These are phyloP conservation scores for Trypanosoma boissoni DNA, from an alignment of 208 protist species.

Conservation along the genomic window DNA sequence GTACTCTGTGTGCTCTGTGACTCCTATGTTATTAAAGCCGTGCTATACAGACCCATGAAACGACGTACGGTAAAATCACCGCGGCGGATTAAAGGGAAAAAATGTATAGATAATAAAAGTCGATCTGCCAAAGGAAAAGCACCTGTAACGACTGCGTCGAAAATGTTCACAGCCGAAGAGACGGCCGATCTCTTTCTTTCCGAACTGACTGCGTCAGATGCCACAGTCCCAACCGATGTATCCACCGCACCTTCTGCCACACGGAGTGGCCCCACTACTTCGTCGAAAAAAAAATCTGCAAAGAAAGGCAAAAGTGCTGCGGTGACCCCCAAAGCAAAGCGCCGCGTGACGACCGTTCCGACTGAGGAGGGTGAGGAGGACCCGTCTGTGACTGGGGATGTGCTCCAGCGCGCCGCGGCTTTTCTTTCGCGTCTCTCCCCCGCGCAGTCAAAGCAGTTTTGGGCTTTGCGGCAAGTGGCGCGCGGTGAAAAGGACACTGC, in stretches of 20 bases:
- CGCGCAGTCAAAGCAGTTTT: conserved; percentile 43
- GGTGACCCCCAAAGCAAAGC: background rate
- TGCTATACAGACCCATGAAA: no score
- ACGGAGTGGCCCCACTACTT: background rate
- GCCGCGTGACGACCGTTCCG: background rate
- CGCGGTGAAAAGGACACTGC: conserved; percentile 28
- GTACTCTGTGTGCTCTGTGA: no score
- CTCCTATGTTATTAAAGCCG: no score
- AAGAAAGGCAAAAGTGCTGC: no score
- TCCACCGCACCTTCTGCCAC: background rate
- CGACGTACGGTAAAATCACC: no score
- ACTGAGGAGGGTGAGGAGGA: conserved; percentile 52
- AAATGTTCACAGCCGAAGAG: conserved; percentile 12
- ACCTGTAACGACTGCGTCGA: background rate
- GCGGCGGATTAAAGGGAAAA: no score
- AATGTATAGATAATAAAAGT: no score
- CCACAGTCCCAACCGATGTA: background rate
- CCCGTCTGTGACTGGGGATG: conserved; percentile 41
- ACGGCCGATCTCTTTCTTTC: conserved; percentile 15
- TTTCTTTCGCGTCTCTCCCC: conserved; percentile 52
- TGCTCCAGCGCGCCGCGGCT: conserved; percentile 37
- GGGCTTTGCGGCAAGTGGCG: conserved; percentile 57
- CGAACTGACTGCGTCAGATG: background rate
- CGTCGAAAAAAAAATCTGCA: background rate
- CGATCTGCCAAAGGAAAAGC: no score